Conservation (phyloP, 805 yeast species). For the Saturnispora gosingensis region DNA sequence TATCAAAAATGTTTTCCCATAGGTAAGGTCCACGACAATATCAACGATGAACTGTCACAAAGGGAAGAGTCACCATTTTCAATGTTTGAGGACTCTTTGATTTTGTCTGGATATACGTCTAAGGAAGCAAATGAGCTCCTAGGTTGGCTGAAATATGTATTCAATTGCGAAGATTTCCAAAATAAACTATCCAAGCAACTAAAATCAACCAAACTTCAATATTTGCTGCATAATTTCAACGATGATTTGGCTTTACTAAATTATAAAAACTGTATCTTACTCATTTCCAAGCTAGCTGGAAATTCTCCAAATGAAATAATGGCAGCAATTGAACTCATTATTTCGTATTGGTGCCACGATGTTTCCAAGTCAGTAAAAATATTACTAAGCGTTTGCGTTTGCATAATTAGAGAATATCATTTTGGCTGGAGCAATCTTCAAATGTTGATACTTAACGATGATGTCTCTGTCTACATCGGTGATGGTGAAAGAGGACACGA, state of each 20-base stretch:
- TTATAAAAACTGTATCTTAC: conserved; percentile 14
- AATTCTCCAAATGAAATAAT: neutral
- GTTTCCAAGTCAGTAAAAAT: conserved; percentile 4
- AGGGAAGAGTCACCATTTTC: neutral
- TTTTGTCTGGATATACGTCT: neutral
- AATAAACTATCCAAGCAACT: conserved; percentile 17
- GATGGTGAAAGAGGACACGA: conserved; percentile 17
- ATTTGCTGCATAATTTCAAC: conserved; percentile 18
- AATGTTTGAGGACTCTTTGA: neutral
- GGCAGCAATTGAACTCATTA: conserved; percentile 19
- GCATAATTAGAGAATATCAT: conserved; percentile 39
- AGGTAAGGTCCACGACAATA: neutral
- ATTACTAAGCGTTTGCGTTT: conserved; percentile 31
- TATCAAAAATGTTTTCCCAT: neutral
- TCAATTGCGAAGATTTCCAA: conserved; percentile 17
- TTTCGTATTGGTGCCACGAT: conserved; percentile 17
- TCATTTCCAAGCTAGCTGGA: conserved; percentile 10
- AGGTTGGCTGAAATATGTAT: conserved; percentile 18
- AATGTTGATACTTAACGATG: conserved; percentile 14
- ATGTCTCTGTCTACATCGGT: conserved; percentile 13
- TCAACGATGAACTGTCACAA: neutral
- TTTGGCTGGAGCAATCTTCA: conserved; percentile 37
- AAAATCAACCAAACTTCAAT: conserved; percentile 13
- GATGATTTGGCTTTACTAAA: conserved; percentile 20
- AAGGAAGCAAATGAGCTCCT: conserved; percentile 11